Conservation (phyloP, 1,284 basidiomycete genomes). For the Ustilago tritici region DNA sequence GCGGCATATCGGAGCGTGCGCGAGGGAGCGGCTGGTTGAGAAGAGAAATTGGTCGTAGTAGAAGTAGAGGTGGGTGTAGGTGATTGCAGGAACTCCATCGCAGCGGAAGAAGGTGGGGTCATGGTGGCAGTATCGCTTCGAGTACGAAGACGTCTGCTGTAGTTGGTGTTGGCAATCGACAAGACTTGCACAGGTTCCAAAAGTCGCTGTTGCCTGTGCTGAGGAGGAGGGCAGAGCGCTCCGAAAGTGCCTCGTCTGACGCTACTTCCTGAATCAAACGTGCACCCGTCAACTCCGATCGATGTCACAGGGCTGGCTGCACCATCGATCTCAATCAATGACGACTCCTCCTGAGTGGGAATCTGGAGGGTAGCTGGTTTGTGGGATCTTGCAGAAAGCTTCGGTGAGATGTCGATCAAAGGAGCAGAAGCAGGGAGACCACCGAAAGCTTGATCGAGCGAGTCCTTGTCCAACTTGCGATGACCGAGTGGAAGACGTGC, state of each 20-base stretch:
- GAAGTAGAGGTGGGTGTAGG: conserved; percentile 6
- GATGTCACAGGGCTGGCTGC: conserved; percentile 3
- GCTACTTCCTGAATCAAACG: not conserved
- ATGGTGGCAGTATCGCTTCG: conserved; percentile 12
- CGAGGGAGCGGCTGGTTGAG: not conserved
- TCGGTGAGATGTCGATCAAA: conserved; percentile 9
- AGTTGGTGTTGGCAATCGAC: not conserved
- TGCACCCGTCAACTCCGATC: conserved; percentile 3
- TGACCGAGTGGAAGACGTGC: conserved; percentile 22
- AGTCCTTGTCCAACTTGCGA: conserved; percentile 8
- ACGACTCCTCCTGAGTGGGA: not conserved
- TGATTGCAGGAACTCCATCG: conserved; percentile 24
- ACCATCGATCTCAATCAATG: not conserved
- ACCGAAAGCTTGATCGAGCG: conserved; percentile 30
- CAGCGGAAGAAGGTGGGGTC: conserved; percentile 19
- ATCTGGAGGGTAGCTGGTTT: conserved; percentile 22
- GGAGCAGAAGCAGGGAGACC: not conserved
- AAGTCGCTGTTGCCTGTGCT: not conserved
- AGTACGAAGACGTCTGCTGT: not conserved
- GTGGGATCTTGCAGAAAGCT: not conserved
- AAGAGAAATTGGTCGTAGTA: not conserved
- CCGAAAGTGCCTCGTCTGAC: conserved; percentile 23
- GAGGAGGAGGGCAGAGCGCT: conserved; percentile 1
- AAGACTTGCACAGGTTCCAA: conserved; percentile 2
- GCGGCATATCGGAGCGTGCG: conserved; percentile 10